Conservation (phyloP, 2,329 filamentous ascomycete genomes). For the Sarocladium kiliense region DNA sequence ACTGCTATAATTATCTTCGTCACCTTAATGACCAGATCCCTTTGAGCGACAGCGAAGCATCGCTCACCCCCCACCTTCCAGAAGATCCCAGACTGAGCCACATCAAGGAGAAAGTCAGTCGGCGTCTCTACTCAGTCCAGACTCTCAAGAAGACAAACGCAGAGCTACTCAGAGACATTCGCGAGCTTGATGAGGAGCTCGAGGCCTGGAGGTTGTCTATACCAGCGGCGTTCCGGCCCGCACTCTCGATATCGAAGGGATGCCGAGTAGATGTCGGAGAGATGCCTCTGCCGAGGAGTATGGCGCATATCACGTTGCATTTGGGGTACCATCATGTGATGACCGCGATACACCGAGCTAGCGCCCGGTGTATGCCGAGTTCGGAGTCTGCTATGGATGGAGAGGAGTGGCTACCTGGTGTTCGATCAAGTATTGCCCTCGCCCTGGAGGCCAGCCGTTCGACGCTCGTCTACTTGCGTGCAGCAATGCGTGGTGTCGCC, state of each 20-base stretch:
- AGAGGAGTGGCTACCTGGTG: background rate
- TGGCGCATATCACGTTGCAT: constrained; percentile 42
- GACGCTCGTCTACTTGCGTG: constrained; percentile 42
- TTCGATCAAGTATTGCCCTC: constrained; percentile 43
- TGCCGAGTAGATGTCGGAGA: background rate
- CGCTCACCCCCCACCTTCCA: background rate
- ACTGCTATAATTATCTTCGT: background rate
- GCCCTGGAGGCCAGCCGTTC: constrained; percentile 52
- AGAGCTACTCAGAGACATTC: constrained; percentile 48
- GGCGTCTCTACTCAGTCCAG: constrained; percentile 42
- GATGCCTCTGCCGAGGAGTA: constrained; percentile 26
- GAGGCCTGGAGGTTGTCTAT: constrained; percentile 49
- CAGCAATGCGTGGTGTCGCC: constrained; percentile 34
- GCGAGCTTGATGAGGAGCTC: constrained; percentile 51
- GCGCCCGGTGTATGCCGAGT: constrained; percentile 40
- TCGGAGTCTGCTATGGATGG: constrained; percentile 12
- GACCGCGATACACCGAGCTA: constrained; percentile 50
- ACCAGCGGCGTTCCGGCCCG: constrained; percentile 36
- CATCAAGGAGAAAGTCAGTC: constrained; percentile 46
- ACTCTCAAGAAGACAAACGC: constrained; percentile 46
- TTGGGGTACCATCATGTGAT: constrained; percentile 53
- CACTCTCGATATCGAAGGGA: constrained; percentile 3
- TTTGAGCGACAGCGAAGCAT: background rate
- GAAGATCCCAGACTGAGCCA: constrained; percentile 41
- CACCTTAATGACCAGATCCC: background rate